A percentile compares a stretch with the other conserved stretches of the same genome.
These are phyloP conservation scores for Microdochium paspali DNA, from an alignment of 2,329 filamentous ascomycete genomes.

Conservation along the genomic window DNA sequence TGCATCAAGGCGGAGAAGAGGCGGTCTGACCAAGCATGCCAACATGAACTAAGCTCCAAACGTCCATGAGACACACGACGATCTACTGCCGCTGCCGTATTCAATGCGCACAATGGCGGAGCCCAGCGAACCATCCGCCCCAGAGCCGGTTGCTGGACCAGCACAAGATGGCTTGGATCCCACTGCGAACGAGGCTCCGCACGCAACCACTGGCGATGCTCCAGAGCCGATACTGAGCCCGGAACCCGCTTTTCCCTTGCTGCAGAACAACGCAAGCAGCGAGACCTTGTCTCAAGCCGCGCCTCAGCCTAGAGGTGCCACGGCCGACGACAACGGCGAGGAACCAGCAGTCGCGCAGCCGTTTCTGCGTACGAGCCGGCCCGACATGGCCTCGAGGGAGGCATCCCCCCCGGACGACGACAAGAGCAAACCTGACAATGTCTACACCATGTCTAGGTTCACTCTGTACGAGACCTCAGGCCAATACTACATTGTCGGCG, in stretches of 20 bases:
- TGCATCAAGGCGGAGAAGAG: too few species aligned
- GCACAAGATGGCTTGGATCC: background rate
- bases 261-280: constrained; percentile 30
- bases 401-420: constrained; percentile 2
- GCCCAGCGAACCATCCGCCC: background rate
- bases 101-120: background rate
- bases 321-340: constrained; percentile 39
- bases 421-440: constrained; percentile 2
- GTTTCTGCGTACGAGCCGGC: constrained; percentile 46
- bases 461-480: constrained; percentile 94
- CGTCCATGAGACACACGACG: background rate
- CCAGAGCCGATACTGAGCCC: background rate
- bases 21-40: background rate
- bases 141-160: background rate
- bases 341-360: constrained; percentile 48
- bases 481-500: constrained; percentile 88
- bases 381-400: constrained; percentile 23
- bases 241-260: constrained; percentile 25
- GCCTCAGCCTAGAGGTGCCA: constrained; percentile 13
- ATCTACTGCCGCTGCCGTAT: background rate
- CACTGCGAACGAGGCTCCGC: background rate
- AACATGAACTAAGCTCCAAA: background rate
- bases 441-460: constrained; percentile 84
- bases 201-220: background rate
- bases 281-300: constrained; percentile 22